Conservation (phyloP, 2,329 filamentous ascomycete genomes). For the Venturia aucupariae region DNA sequence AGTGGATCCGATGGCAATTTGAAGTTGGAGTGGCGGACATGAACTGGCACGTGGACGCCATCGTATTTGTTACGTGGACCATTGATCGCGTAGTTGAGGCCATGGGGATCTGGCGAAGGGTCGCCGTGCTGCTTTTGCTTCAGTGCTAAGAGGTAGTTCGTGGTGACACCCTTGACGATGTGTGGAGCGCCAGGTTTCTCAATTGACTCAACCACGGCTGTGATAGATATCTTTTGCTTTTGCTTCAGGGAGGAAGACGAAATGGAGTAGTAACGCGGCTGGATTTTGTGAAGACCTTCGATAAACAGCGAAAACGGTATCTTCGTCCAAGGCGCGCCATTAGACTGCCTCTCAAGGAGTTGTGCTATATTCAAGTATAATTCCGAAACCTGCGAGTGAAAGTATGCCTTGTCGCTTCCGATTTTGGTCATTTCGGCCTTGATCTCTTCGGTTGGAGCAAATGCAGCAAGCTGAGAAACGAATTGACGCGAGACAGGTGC, state of each 20-base stretch:
- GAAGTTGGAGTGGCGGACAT: slow-evolving; percentile 97
- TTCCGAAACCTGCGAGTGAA: slow-evolving; percentile 73
- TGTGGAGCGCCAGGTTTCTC: slow-evolving; percentile 65
- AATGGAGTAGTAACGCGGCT: slow-evolving; percentile 98
- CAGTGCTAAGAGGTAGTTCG: slow-evolving; percentile 89
- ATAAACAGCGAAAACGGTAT: slow-evolving; percentile 93
- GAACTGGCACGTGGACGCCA: slow-evolving; percentile 87
- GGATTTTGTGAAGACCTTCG: slow-evolving; percentile 87
- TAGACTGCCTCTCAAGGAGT: slow-evolving; percentile 63
- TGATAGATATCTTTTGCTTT: slow-evolving; percentile 90
- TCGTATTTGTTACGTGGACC: slow-evolving; percentile 97
- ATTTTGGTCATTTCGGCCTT: slow-evolving; percentile 85
- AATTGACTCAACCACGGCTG: slow-evolving; percentile 83
- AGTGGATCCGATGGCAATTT: slow-evolving; percentile 92
- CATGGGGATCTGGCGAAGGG: slow-evolving; percentile 68
- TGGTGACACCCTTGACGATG: slow-evolving; percentile 86
- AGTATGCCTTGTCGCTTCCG: slow-evolving; percentile 90
- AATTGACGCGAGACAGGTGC: slow-evolving; percentile 95
- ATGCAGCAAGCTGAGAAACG: slow-evolving; percentile 74
- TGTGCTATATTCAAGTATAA: slow-evolving; percentile 86
- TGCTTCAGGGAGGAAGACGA: slow-evolving; percentile 93
- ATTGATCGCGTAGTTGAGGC: slow-evolving; percentile 73
- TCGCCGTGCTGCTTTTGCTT: slow-evolving; percentile 96
- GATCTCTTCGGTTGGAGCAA: slow-evolving; percentile 73
- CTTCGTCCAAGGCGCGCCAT: slow-evolving; percentile 66